A percentile compares a stretch with the other conserved stretches of the same genome.
phyloP scores from a whole-genome alignment of 345 rosid genomes.

The Angophora floribunda region DNA sequence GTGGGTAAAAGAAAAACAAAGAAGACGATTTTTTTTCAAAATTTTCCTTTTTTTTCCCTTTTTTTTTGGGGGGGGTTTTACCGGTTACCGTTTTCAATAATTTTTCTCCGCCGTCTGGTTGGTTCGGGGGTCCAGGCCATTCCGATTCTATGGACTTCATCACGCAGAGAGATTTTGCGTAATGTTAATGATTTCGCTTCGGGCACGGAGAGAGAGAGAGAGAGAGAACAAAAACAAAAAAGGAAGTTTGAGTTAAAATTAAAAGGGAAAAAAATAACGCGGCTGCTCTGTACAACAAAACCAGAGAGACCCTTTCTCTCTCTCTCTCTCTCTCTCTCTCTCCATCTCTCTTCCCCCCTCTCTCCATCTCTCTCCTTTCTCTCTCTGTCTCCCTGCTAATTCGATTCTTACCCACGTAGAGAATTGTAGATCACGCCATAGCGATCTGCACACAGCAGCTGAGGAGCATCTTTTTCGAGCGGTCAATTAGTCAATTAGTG shows the following conservation, averaged over 20 bases:
- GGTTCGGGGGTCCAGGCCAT: background rate
- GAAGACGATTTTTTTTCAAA: background rate
- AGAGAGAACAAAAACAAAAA: background rate
- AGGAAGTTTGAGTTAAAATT: background rate
- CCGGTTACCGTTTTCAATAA: background rate
- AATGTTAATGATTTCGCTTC: background rate
- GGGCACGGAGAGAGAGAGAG: background rate
- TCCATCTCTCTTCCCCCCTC: background rate
- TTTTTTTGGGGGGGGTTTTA: background rate
- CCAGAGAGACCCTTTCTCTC: background rate
- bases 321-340: background rate
- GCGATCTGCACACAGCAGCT: background rate
- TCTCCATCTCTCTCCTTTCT: background rate
- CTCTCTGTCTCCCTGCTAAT: background rate
- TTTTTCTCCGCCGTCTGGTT: background rate
- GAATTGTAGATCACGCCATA: background rate
- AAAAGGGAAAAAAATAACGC: background rate
- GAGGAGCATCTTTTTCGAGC: background rate
- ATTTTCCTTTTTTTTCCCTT: too few species aligned
- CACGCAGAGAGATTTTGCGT: background rate
- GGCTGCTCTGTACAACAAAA: background rate
- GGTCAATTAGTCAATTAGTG: background rate
- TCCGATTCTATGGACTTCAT: background rate
- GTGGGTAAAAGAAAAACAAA: background rate
- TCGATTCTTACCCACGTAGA: conserved; percentile 10